Conservation (phyloP, 2,329 filamentous ascomycete genomes). For the Anthostomella pinea region DNA sequence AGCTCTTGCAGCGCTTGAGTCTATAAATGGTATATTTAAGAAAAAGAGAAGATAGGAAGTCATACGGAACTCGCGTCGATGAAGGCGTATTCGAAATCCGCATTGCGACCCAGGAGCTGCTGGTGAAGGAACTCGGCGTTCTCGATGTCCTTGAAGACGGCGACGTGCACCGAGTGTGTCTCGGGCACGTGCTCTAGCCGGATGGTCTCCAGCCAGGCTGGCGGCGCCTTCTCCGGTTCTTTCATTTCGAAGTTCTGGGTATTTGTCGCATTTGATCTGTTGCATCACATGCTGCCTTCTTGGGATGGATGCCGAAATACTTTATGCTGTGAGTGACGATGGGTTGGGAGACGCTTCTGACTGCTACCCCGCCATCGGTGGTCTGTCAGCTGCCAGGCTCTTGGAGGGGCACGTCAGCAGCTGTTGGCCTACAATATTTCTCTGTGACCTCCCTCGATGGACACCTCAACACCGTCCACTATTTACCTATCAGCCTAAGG, state of each 20-base stretch:
- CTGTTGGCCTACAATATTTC: conserved; percentile 2
- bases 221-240: neutral
- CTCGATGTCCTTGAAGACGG: conserved; percentile 70
- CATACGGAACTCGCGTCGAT: conserved; percentile 78
- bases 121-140: conserved; percentile 77
- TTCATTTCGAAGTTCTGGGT: too few species aligned
- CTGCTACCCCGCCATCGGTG: too few species aligned
- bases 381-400: conserved; percentile 12
- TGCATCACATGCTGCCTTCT: too few species aligned
- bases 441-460: too few species aligned
- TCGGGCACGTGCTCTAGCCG: conserved; percentile 72
- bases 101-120: conserved; percentile 81
- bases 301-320: too few species aligned
- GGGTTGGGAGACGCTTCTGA: too few species aligned
- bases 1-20: neutral
- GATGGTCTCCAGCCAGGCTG: conserved; percentile 56
- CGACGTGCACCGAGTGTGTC: conserved; percentile 66
- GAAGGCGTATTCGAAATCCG: conserved; percentile 88
- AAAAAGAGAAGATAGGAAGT: conserved; percentile 42
- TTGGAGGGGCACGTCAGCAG: neutral
- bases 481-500: too few species aligned
- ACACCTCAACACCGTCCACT: too few species aligned
- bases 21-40: neutral
- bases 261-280: neutral
- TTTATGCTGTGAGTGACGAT: too few species aligned